Conservation (phyloP, 2,329 filamentous ascomycete species). For the Fusarium sulawesiense region DNA sequence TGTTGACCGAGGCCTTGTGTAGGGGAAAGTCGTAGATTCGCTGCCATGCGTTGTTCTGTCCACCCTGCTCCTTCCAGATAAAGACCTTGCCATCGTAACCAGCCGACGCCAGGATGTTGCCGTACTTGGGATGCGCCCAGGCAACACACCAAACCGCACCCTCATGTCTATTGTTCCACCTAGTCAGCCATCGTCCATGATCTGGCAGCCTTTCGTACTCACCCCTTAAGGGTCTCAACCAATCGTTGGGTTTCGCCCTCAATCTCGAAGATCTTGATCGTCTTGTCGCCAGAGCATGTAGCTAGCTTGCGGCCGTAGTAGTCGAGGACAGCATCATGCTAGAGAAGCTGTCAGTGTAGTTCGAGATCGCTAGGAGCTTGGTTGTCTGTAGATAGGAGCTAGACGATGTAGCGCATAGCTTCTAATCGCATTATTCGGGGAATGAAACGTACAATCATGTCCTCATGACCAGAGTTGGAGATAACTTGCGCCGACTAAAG, state of each 20-base stretch:
- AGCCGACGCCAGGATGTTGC: conserved; percentile 94
- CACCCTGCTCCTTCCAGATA: conserved; percentile 92
- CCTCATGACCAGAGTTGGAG: conserved; percentile 78
- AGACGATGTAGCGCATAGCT: conserved; percentile 9
- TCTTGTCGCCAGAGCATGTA: conserved; percentile 97
- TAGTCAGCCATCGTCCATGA: conserved; percentile 26
- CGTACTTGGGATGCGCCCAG: conserved; percentile 98
- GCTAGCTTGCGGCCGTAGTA: conserved; percentile 97
- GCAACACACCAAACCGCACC: conserved; percentile 97
- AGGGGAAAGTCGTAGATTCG: conserved; percentile 92
- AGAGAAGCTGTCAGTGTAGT: conserved; percentile 38
- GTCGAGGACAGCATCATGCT: conserved; percentile 98
- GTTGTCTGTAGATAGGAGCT: not conserved
- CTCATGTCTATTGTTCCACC: conserved; percentile 75
- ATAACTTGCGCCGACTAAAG: conserved; percentile 58
- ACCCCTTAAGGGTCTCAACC: conserved; percentile 95
- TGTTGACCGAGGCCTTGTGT: conserved; percentile 96
- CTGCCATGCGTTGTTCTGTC: conserved; percentile 73
- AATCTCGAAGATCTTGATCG: conserved; percentile 99
- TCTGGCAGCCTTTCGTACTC: conserved; percentile 47
- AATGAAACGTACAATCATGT: conserved; percentile 90
- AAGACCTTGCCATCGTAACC: conserved; percentile 98
- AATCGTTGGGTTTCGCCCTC: conserved; percentile 92
- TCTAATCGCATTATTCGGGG: conserved; percentile 11
- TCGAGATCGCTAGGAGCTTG: conserved; percentile 8